Conservation (phyloP, 2,329 filamentous ascomycete genomes). For the Alternaria hordeiaustralica region DNA sequence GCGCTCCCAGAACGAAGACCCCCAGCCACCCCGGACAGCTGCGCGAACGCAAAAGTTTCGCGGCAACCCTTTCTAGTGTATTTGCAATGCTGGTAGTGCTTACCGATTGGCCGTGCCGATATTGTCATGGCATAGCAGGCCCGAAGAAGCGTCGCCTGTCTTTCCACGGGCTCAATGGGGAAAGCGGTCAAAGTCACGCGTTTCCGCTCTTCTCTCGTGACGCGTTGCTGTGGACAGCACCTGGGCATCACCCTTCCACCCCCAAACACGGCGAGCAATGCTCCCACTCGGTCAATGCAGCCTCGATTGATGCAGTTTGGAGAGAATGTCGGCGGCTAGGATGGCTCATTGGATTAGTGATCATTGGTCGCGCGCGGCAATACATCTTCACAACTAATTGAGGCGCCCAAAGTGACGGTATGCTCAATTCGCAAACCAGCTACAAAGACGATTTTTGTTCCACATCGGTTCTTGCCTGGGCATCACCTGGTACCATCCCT, state of each 20-base stretch:
- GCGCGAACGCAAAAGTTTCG: constrained; percentile 10
- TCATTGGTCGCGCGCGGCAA: neutral
- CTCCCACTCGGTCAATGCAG: neutral
- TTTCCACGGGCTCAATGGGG: constrained; percentile 1
- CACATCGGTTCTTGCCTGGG: neutral
- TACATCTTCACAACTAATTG: neutral
- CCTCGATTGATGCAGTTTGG: neutral
- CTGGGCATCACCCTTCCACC: neutral
- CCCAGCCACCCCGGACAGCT: constrained; percentile 17
- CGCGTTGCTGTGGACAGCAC: neutral
- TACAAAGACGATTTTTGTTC: neutral
- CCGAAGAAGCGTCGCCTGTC: constrained; percentile 12
- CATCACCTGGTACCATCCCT: neutral
- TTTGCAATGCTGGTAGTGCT: neutral
- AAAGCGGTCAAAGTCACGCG: constrained; percentile 11
- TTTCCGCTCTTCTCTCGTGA: constrained; percentile 4
- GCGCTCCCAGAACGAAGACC: constrained; percentile 4
- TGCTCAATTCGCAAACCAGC: neutral
- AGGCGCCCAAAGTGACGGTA: neutral
- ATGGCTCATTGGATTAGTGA: neutral
- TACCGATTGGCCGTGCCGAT: constrained; percentile 20
- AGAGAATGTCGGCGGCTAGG: neutral
- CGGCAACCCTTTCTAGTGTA: constrained; percentile 4
- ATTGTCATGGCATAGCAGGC: constrained; percentile 12
- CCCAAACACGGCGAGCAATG: neutral